Percentiles rank a stretch among this genome's conserved stretches.
phyloP scores from a whole-genome alignment of 176 grass and related monocot genomes.

The Otatea glauca region DNA sequence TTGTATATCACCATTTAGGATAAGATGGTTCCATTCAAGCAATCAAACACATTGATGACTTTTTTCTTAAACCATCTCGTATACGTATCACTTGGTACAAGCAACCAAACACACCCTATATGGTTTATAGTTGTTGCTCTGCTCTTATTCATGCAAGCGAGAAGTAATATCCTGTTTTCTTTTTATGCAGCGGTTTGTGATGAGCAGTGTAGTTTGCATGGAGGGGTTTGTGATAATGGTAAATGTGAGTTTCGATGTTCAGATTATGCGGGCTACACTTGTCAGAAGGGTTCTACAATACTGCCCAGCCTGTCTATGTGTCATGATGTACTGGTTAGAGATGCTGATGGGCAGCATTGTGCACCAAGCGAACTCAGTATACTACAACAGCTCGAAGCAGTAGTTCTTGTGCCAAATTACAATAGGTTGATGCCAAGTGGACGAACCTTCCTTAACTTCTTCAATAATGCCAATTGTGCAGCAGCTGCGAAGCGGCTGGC shows the following conservation, averaged over 20 bases:
- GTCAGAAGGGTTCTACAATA: slow-evolving; percentile 90
- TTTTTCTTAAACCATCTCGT: no score
- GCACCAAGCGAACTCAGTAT: slow-evolving; percentile 93
- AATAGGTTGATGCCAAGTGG: slow-evolving; percentile 95
- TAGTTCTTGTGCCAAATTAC: slow-evolving; percentile 94
- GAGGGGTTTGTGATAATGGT: slow-evolving; percentile 97
- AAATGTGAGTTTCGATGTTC: slow-evolving; percentile 98
- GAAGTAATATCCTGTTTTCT: slow-evolving; percentile 44
- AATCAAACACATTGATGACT: no score
- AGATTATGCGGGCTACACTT: slow-evolving; percentile 98
- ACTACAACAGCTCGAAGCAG: slow-evolving; percentile 92
- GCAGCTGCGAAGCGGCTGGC: slow-evolving; percentile 92
- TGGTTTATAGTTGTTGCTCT: slow-evolving; percentile 4
- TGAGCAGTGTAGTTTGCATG: slow-evolving; percentile 99
- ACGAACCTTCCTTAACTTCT: slow-evolving; percentile 81
- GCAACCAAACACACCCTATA: no score
- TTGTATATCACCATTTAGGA: no score
- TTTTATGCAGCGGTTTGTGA: slow-evolving; percentile 85
- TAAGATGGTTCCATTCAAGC: no score
- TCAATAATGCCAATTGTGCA: slow-evolving; percentile 91
- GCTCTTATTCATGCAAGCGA: slow-evolving; percentile 28
- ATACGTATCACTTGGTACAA: no score
- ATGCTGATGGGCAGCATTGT: slow-evolving; percentile 88
- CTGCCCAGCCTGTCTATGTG: slow-evolving; percentile 89
- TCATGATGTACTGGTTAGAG: slow-evolving; percentile 83